Conservation (phyloP, 2,329 filamentous ascomycete genomes). For the Cladosporium oxysporum region DNA sequence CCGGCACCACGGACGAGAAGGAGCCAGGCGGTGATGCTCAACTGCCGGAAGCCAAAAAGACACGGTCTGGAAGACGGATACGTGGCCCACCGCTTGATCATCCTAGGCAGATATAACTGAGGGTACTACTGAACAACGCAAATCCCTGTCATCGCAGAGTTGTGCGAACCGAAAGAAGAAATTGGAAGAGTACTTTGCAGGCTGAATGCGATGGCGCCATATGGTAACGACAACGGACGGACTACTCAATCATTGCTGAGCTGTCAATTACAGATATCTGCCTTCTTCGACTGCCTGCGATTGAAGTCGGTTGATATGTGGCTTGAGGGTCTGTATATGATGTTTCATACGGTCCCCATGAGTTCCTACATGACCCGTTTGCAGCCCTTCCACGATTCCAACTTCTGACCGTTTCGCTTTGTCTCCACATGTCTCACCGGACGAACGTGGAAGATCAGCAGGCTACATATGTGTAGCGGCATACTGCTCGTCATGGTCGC, state of each 20-base stretch:
- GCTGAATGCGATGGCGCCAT: too few species aligned
- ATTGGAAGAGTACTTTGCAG: too few species aligned
- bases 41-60: background rate
- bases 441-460: background rate
- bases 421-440: background rate
- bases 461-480: background rate
- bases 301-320: too few species aligned
- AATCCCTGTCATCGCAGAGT: background rate
- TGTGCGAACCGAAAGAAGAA: too few species aligned
- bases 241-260: background rate
- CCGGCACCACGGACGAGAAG: background rate
- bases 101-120: too few species aligned
- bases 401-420: background rate
- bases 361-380: background rate
- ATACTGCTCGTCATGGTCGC: background rate
- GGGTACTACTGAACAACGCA: background rate
- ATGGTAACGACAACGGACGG: background rate
- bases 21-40: background rate
- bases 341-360: too few species aligned
- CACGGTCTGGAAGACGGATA: background rate
- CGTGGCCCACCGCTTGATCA: background rate
- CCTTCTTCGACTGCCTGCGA: background rate
- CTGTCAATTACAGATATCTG: background rate
- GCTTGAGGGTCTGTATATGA: too few species aligned
- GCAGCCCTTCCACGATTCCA: background rate